Evolutionary conservation across 2,329 filamentous ascomycete species (phyloP), one percentile per base, ranked within the genome.

Genomic region (Scedosporium dehoogii): DNA sequence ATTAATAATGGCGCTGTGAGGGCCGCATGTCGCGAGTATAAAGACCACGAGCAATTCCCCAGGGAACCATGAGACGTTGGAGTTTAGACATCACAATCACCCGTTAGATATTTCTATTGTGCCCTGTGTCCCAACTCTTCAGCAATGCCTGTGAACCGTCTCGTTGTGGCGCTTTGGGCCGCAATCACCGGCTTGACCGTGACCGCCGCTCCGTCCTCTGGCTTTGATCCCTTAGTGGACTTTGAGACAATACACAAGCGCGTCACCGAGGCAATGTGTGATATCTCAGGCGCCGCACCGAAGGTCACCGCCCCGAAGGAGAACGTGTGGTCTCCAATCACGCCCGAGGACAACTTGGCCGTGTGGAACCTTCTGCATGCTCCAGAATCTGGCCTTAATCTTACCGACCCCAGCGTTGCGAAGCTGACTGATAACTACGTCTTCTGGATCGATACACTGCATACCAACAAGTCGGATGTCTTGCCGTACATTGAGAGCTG

Each of bases 381-480:
- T 55, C 73, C 74, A 9, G 66, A 68, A 0, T 69, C 70, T 12
- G 76, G 75, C 1, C 68, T 82, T 56, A 81, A 81, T 66, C 69
- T 81, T 62, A 81, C 78, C 0, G 57, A 70, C 6, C 73, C 75
- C 0, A 68, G 65, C 2, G 65, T 70, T 7, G 75, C 77, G 6
- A 70, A 66, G 4, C 65, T 74, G 6, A 76, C 73, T 2, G 77
- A 81, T 66, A 82, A 81, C 67, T 75, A 75, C 59, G 72, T 81
- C 46, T 75, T 72, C 64, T 77, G 73, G 67, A 73, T 82, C 21
- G 79, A 82, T 65, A 75, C 76, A 0, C 69, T 82, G 2, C 77
- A 73, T 38, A 70, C 76, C 6, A 82, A 82, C 69, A 82, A 83
- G 66, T 74, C 75, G 0, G 72, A 73, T 55, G 77, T 74, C 1